Base-by-base conservation (phyloP, 768 basidiomycete genomes). In the Xerocomellus amylosporus region DNA sequence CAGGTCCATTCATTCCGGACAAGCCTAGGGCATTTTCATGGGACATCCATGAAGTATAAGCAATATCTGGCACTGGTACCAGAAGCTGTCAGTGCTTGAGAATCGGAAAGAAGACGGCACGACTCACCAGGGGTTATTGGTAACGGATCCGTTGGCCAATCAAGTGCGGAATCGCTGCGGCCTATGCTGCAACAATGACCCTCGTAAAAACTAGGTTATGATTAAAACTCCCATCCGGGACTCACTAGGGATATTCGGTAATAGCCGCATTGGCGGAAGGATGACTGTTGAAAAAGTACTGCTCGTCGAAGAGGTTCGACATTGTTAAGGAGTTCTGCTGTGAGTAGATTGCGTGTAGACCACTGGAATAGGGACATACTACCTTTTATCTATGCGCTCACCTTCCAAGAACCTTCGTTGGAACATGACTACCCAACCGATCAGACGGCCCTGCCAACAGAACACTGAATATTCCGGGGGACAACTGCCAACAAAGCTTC, bases 341-440 rank as follows among this genome's bases (percentile, higher is more conserved):
- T 30, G 30, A 24, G 34, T 14, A 8, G n/a, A n/a, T 30, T 38
- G 36, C 14, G 13, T 33, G 42, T 5, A 13, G 1, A 8, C 1
- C 19, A 24, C 5, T 24, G 17, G 15, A 41, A 8, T 10, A 39
- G 6, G 17, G 2, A 8, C 24, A 20, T 42, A n/a, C 24, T 28
- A 51, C 40, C 58, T 57, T 64, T 64, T 63, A 63, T 60, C 2
- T 30, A 10, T 2, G 6, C n/a, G 6, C 15, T 8, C 3, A 3
- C 30, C 13, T 42, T 26, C 33, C 0, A 13, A n/a, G 44, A 46
- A 49, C n/a, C 7, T 19, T 22, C 22, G 3, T 4, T 20, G 49
- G 54, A 55, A 22, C 1, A 30, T 36, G 5, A n/a, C 20, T 13
- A 4, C 10, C 9, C n/a, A 12, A 20, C 19, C 41, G 17, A 63